These are phyloP conservation scores for Metahyphopichia silvanorum DNA, from an alignment of 805 yeast genomes.

Conservation along the genomic window DNA sequence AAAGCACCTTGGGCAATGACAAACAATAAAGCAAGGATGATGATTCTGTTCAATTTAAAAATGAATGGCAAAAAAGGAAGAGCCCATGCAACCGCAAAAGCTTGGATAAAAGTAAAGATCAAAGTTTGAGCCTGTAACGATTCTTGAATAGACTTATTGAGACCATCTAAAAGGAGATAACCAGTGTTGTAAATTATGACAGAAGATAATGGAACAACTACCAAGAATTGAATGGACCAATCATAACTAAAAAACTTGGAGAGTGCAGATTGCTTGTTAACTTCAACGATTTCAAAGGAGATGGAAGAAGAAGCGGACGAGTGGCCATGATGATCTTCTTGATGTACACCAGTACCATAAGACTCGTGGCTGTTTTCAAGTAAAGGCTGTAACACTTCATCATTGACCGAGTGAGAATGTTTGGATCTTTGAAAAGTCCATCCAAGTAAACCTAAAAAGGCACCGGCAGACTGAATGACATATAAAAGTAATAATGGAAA, in stretches of 20 bases:
- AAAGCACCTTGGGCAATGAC: conserved; percentile 35
- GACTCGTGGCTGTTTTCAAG: conserved; percentile 15
- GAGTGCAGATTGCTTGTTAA: conserved; percentile 5
- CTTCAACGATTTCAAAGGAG: conserved; percentile 13
- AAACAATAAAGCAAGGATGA: conserved; percentile 38
- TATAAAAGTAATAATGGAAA: conserved; percentile 47
- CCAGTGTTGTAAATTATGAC: conserved; percentile 54
- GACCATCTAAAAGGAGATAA: conserved; percentile 56
- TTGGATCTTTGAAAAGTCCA: conserved; percentile 27
- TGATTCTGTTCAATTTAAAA: conserved; percentile 58
- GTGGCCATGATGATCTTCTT: conserved; percentile 7
- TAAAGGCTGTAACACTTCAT: conserved; percentile 31
- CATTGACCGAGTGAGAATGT: conserved; percentile 8
- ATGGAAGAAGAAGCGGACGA: conserved; percentile 18
- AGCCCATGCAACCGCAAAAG: conserved; percentile 28
- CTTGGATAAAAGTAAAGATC: conserved; percentile 25
- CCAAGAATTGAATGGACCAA: conserved; percentile 74
- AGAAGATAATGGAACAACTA: conserved; percentile 63
- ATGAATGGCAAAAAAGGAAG: conserved; percentile 64
- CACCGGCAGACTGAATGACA: conserved; percentile 42
- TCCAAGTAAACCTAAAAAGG: conserved; percentile 52
- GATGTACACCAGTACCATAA: conserved; percentile 14
- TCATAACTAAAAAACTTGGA: conserved; percentile 58
- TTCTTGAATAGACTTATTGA: conserved; percentile 72
- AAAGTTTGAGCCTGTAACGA: conserved; percentile 41